A percentile compares a stretch with the other conserved stretches of the same genome.
Evolutionary conservation across 1,139 yeast genomes (phyloP).

Genomic region (Pichia sp.): DNA sequence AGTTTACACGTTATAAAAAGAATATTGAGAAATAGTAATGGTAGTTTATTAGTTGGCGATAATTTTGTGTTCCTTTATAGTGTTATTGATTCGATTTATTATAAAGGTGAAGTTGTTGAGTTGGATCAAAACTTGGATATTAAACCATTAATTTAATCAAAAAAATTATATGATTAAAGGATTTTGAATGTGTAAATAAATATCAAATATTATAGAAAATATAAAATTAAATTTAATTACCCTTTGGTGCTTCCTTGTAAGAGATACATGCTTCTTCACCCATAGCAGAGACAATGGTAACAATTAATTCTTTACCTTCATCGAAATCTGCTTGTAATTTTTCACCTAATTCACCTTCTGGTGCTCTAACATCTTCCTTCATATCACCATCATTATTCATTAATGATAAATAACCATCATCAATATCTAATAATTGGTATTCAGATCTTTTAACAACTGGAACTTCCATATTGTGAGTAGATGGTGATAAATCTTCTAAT

Average conservation of each 20-base stretch:
- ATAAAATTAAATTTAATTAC: slow-evolving; percentile 27
- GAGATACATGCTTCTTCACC: slow-evolving; percentile 98
- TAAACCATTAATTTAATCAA: no score
- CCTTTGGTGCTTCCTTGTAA: slow-evolving; percentile 95
- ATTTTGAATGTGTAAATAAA: not conserved
- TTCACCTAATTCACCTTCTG: slow-evolving; percentile 97
- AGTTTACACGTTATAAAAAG: slow-evolving; percentile 86
- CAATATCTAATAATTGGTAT: slow-evolving; percentile 95
- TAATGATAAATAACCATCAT: slow-evolving; percentile 94
- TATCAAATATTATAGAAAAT: not conserved
- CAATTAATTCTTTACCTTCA: slow-evolving; percentile 94
- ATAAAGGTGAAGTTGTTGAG: slow-evolving; percentile 76
- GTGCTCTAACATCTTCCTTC: slow-evolving; percentile 97
- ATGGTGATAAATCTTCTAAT: slow-evolving; percentile 99
- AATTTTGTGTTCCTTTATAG: slow-evolving; percentile 71
- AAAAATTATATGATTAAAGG: not conserved
- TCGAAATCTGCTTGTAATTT: slow-evolving; percentile 87
- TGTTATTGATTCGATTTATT: slow-evolving; percentile 65
- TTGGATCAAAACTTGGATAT: slow-evolving; percentile 61
- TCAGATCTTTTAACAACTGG: slow-evolving; percentile 95
- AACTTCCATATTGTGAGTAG: slow-evolving; percentile 99
- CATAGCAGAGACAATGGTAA: slow-evolving; percentile 96
- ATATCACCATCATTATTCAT: slow-evolving; percentile 97
- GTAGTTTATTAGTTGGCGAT: no score
- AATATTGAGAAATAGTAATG: no score